A percentile compares a stretch with the other conserved stretches of the same genome.
Conservation (phyloP, 2,329 filamentous ascomycete genomes). For the Aspergillus ibericus region DNA sequence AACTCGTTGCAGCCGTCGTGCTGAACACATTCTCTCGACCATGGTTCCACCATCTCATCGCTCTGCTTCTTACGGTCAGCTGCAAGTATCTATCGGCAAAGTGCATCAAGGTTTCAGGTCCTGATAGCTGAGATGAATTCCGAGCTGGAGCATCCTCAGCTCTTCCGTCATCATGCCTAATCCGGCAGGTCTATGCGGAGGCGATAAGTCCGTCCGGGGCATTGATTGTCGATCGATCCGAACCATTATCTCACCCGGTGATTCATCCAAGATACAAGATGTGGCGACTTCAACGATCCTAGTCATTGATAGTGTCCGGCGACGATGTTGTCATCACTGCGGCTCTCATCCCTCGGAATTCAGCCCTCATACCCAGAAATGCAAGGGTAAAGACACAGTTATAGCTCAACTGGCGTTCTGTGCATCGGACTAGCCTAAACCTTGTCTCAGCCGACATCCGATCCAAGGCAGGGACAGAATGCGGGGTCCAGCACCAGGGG, state of each 20-base stretch:
- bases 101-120: neutral
- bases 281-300: neutral
- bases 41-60: neutral
- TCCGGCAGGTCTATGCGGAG: slow-evolving; percentile 9
- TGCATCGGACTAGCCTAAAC: neutral
- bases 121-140: neutral
- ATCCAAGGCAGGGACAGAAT: neutral
- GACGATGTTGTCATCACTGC: neutral
- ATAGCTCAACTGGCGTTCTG: neutral
- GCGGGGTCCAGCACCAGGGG: neutral
- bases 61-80: neutral
- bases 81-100: neutral
- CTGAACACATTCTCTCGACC: neutral
- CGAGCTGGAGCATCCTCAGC: neutral
- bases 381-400: neutral
- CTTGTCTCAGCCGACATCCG: neutral
- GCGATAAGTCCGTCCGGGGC: slow-evolving; percentile 5
- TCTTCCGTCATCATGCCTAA: neutral
- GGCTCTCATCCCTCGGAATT: neutral
- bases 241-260: slow-evolving; percentile 2
- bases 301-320: neutral
- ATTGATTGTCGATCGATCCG: slow-evolving; percentile 9
- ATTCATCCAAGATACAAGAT: neutral
- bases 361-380: neutral
- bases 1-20: neutral